Percentiles rank a stretch among this genome's conserved stretches.
Evolutionary conservation across 805 yeast genomes (phyloP).

Genomic region (Starmerella stigmatis): DNA sequence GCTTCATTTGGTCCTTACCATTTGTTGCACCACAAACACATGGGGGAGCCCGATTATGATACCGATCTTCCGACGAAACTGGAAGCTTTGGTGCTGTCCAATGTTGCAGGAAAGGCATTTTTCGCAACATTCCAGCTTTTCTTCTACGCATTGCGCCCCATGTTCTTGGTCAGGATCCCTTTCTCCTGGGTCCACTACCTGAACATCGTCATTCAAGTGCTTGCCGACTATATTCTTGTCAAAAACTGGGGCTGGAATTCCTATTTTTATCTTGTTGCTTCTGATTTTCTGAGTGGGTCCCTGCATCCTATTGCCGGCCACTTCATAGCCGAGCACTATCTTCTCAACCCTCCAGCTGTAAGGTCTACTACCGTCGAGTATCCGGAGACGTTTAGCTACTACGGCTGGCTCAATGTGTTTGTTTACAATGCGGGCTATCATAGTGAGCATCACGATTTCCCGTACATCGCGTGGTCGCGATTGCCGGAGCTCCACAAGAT

Average conservation of each 20-base stretch:
- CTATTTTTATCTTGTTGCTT: slow-evolving; percentile 54
- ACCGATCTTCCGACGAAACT: slow-evolving; percentile 77
- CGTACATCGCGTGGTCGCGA: slow-evolving; percentile 82
- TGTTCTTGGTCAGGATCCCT: slow-evolving; percentile 66
- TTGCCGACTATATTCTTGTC: slow-evolving; percentile 50
- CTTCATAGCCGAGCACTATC: slow-evolving; percentile 88
- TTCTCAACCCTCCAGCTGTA: slow-evolving; percentile 35
- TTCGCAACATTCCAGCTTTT: slow-evolving; percentile 83
- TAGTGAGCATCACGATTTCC: slow-evolving; percentile 93
- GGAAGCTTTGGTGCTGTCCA: slow-evolving; percentile 66
- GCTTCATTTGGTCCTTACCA: slow-evolving; percentile 88
- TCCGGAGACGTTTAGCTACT: slow-evolving; percentile 80
- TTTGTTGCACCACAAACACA: slow-evolving; percentile 78
- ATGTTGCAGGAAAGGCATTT: slow-evolving; percentile 75
- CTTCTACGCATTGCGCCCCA: slow-evolving; percentile 83
- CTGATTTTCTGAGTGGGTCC: slow-evolving; percentile 82
- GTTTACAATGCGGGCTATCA: slow-evolving; percentile 94
- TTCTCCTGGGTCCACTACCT: slow-evolving; percentile 66
- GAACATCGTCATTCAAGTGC: slow-evolving; percentile 50
- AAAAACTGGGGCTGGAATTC: slow-evolving; percentile 54
- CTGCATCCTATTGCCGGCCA: slow-evolving; percentile 93
- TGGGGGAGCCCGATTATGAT: slow-evolving; percentile 75
- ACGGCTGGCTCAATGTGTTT: slow-evolving; percentile 63
- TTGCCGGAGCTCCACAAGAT: slow-evolving; percentile 52
- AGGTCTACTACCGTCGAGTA: slow-evolving; percentile 21